These are phyloP conservation scores for Agarophyton chilense DNA, from an alignment of 23 red algal genomes.

Conservation along the genomic window DNA sequence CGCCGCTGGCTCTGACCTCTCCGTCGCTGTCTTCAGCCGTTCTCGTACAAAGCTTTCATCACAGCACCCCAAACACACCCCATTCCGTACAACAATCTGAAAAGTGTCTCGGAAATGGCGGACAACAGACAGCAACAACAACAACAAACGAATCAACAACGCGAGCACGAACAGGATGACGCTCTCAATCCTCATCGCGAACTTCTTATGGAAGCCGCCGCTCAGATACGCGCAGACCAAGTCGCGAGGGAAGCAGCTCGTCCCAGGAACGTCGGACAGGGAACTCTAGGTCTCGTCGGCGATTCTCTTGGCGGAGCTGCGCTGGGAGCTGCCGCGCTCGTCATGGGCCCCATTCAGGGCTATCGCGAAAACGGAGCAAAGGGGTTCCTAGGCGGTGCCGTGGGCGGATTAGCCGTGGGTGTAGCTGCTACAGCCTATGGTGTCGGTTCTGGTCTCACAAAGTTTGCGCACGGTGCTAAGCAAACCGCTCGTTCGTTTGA, in stretches of 20 bases:
- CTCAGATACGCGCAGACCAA: constrained; percentile 57
- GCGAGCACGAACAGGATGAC: not conserved
- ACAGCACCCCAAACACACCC: not conserved
- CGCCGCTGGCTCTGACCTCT: too few relatives aligned
- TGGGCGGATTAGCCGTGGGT: constrained; percentile 57
- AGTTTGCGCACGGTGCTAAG: constrained; percentile 50
- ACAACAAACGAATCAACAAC: not conserved
- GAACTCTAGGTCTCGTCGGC: constrained; percentile 57
- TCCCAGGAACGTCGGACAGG: constrained; percentile 60
- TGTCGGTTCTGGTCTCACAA: constrained; percentile 53
- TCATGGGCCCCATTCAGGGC: constrained; percentile 68
- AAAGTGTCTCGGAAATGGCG: too few relatives aligned
- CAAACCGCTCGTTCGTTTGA: constrained; percentile 24
- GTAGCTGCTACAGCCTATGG: constrained; percentile 58
- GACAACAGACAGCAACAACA: not conserved
- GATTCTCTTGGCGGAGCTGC: constrained; percentile 66
- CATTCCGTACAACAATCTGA: too few relatives aligned
- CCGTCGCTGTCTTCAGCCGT: too few relatives aligned
- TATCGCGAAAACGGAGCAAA: constrained; percentile 44
- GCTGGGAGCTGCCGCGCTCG: constrained; percentile 55
- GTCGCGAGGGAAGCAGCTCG: constrained; percentile 36
- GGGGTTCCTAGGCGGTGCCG: constrained; percentile 47
- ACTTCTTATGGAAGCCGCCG: constrained; percentile 61
- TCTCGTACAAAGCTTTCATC: not conserved
- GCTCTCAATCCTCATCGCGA: constrained; percentile 53